These are phyloP conservation scores for Misopates orontium DNA, from an alignment of 257 asterid genomes.

Conservation along the genomic window DNA sequence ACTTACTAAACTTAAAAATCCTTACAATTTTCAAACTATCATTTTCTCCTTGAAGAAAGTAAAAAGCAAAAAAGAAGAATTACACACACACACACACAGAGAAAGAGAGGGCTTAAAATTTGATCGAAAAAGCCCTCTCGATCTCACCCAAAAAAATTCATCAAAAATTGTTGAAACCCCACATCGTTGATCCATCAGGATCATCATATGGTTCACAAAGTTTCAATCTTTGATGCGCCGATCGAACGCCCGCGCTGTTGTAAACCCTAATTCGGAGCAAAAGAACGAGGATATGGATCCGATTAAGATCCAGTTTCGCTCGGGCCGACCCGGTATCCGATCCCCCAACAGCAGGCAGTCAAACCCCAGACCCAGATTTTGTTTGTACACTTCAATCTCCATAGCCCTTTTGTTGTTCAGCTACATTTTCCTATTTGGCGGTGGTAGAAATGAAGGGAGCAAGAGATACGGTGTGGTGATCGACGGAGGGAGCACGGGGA, in stretches of 20 bases:
- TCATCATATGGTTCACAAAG: constrained; percentile 62
- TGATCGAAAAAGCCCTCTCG: constrained; percentile 37
- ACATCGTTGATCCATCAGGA: constrained; percentile 23
- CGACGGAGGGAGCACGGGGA: constrained; percentile 99
- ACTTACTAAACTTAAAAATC: no score
- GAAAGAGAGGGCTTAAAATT: constrained; percentile 36
- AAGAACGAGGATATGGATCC: constrained; percentile 62
- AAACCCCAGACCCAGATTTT: constrained; percentile 41
- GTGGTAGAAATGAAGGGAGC: constrained; percentile 28
- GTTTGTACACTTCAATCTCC: constrained; percentile 44
- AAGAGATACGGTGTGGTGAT: constrained; percentile 71
- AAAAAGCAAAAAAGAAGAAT: not conserved
- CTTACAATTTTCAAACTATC: no score
- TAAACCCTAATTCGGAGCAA: constrained; percentile 42
- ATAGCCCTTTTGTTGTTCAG: constrained; percentile 38
- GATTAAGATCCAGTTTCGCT: constrained; percentile 58
- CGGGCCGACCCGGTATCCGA: constrained; percentile 55
- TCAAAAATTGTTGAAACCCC: constrained; percentile 23
- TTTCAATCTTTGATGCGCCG: constrained; percentile 88
- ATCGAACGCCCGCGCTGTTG: constrained; percentile 72
- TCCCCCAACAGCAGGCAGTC: constrained; percentile 39
- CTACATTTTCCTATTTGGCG: constrained; percentile 53
- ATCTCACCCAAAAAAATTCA: constrained; percentile 7
- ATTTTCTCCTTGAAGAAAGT: no score
- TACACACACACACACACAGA: not conserved